phyloP scores from a whole-genome alignment of 345 rosid species.

The Lenwebbia sp. region DNA sequence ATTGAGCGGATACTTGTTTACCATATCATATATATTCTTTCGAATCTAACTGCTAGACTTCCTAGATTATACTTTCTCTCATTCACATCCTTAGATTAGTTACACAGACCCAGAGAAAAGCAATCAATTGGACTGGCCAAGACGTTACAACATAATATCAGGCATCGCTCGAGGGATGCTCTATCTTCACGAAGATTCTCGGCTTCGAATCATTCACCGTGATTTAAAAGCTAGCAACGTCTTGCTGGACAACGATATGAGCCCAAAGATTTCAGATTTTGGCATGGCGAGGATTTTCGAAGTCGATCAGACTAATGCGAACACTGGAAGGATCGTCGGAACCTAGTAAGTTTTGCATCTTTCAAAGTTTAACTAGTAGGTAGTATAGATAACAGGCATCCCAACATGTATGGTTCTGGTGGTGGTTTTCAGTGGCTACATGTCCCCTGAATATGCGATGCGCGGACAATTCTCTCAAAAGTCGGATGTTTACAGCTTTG shows the following conservation, averaged over 20 bases:
- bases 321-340: conserved; percentile 1
- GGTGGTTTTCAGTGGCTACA: conserved; percentile 20
- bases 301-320: neutral
- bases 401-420: neutral
- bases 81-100: neutral
- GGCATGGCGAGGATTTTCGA: conserved; percentile 8
- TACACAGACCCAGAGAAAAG: neutral
- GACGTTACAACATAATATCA: conserved; percentile 2
- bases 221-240: conserved; percentile 15
- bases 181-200: conserved; percentile 17
- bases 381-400: neutral
- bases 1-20: neutral
- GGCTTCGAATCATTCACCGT: conserved; percentile 8
- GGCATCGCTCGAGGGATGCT: conserved; percentile 8
- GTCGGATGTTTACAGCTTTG: conserved; percentile 25
- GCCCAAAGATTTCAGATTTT: conserved; percentile 21
- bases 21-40: neutral
- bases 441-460: conserved; percentile 26
- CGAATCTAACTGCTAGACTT: neutral
- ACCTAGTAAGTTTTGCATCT: conserved; percentile 5
- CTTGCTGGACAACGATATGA: conserved; percentile 8
- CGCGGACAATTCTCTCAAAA: conserved; percentile 19
- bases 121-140: conserved; percentile 3
- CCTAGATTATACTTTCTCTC: neutral
- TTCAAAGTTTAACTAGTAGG: neutral